These are phyloP conservation scores for Kodamaea leandrae DNA, from an alignment of 805 yeast species.

Conservation along the genomic window DNA sequence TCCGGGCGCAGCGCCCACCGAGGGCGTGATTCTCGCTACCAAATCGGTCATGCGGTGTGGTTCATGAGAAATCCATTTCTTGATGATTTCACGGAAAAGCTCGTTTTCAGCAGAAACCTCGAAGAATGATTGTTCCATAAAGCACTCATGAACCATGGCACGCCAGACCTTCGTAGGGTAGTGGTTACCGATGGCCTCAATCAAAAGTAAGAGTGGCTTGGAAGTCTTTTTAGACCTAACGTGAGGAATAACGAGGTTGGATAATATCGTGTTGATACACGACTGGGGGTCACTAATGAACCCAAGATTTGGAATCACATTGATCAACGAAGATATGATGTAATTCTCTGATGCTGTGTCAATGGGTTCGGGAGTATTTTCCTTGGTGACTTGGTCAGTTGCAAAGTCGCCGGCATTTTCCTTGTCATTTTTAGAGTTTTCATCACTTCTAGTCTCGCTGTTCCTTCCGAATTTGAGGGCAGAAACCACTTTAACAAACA, in stretches of 20 bases:
- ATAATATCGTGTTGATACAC: slow-evolving; percentile 50
- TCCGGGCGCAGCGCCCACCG: slow-evolving; percentile 47
- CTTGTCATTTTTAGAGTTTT: too few relatives aligned
- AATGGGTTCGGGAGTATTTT: too few relatives aligned
- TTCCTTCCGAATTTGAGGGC: too few relatives aligned
- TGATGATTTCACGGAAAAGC: slow-evolving; percentile 51
- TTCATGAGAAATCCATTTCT: slow-evolving; percentile 63
- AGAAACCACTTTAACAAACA: slow-evolving; percentile 33
- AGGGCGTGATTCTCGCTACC: slow-evolving; percentile 27
- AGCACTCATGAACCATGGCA: slow-evolving; percentile 56
- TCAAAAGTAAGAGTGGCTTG: slow-evolving; percentile 33
- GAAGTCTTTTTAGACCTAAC: slow-evolving; percentile 40
- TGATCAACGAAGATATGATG: too few relatives aligned
- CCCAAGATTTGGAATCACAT: too few relatives aligned
- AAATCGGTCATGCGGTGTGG: slow-evolving; percentile 58
- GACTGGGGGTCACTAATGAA: too few relatives aligned
- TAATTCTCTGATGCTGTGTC: too few relatives aligned
- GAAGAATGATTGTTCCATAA: slow-evolving; percentile 62
- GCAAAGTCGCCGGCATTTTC: too few relatives aligned
- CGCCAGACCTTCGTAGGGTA: slow-evolving; percentile 59
- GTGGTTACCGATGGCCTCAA: slow-evolving; percentile 37
- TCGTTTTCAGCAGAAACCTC: slow-evolving; percentile 47
- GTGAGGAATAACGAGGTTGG: slow-evolving; percentile 52
- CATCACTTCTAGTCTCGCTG: slow-evolving; percentile 13
- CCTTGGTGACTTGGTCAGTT: too few relatives aligned